Conservation (phyloP, 2,329 filamentous ascomycete species). For the Calycina herbarum region DNA sequence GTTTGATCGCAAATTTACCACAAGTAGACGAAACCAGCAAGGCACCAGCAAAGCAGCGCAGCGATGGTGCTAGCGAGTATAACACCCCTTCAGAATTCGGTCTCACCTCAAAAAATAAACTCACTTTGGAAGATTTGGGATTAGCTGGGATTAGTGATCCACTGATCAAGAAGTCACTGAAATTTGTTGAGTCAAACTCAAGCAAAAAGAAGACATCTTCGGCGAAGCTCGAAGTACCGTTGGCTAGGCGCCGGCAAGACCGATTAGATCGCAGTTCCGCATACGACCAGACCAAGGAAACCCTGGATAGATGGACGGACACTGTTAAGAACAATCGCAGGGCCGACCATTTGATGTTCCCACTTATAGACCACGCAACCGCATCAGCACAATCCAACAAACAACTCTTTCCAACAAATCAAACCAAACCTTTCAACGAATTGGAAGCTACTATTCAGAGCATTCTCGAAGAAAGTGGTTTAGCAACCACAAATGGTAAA, state of each 20-base stretch:
- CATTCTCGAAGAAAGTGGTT: slow-evolving; percentile 86
- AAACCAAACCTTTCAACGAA: slow-evolving; percentile 69
- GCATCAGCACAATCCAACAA: slow-evolving; percentile 58
- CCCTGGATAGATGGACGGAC: slow-evolving; percentile 86
- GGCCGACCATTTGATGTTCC: slow-evolving; percentile 88
- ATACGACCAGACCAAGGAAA: slow-evolving; percentile 89
- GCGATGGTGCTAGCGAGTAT: slow-evolving; percentile 56
- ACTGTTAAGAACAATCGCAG: slow-evolving; percentile 93
- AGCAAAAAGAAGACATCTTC: slow-evolving; percentile 56
- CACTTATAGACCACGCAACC: slow-evolving; percentile 71
- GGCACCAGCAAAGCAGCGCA: slow-evolving; percentile 34
- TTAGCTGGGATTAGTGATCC: slow-evolving; percentile 72
- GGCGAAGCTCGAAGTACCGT: slow-evolving; percentile 76
- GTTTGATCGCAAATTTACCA: slow-evolving; percentile 66
- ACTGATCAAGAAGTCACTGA: slow-evolving; percentile 75
- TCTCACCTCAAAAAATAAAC: slow-evolving; percentile 51
- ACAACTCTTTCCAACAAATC: slow-evolving; percentile 64
- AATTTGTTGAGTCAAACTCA: slow-evolving; percentile 67
- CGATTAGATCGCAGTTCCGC: slow-evolving; percentile 78
- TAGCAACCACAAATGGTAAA: slow-evolving; percentile 60
- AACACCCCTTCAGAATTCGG: slow-evolving; percentile 61
- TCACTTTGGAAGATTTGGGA: slow-evolving; percentile 68
- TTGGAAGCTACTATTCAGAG: slow-evolving; percentile 83
- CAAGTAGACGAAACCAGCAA: slow-evolving; percentile 34
- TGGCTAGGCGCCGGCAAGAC: slow-evolving; percentile 84